A percentile compares a stretch with the other conserved stretches of the same genome.
Conservation (phyloP, 1,284 basidiomycete species). For the Tylopilus orsonianus region DNA sequence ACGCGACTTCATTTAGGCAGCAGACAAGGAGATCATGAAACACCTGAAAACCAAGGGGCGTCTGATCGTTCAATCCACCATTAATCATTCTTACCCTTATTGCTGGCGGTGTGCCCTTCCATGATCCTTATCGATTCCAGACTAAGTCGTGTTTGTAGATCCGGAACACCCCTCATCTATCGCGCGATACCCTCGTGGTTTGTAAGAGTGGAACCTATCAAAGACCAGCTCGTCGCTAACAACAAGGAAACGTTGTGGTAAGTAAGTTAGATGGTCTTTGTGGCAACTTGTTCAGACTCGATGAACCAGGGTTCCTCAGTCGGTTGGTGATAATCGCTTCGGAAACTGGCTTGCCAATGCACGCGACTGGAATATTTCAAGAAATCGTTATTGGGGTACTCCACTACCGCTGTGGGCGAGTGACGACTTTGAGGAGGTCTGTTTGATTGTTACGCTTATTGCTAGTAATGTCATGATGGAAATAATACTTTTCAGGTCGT, state of each 20-base stretch:
- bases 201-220: constrained; percentile 83
- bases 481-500: constrained; percentile 58
- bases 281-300: neutral
- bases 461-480: neutral
- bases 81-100: constrained; percentile 94
- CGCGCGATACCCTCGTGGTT: constrained; percentile 98
- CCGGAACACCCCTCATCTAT: constrained; percentile 94
- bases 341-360: constrained; percentile 98
- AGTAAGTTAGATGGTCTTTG: constrained; percentile 16
- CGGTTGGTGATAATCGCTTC: constrained; percentile 90
- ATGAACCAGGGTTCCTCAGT: constrained; percentile 77
- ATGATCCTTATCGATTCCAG: neutral
- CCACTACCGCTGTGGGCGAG: constrained; percentile 97
- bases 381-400: constrained; percentile 99
- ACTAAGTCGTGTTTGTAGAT: constrained; percentile 43
- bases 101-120: constrained; percentile 80
- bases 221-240: constrained; percentile 86
- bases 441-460: constrained; percentile 1
- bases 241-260: constrained; percentile 92
- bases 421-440: constrained; percentile 86
- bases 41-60: constrained; percentile 86
- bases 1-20: constrained; percentile 52
- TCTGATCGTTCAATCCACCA: constrained; percentile 84
- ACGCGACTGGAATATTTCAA: constrained; percentile 98
- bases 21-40: constrained; percentile 95